Evolutionary conservation across 148 eudicot species (phyloP).

Genomic region (Fagopyrum tataricum): DNA sequence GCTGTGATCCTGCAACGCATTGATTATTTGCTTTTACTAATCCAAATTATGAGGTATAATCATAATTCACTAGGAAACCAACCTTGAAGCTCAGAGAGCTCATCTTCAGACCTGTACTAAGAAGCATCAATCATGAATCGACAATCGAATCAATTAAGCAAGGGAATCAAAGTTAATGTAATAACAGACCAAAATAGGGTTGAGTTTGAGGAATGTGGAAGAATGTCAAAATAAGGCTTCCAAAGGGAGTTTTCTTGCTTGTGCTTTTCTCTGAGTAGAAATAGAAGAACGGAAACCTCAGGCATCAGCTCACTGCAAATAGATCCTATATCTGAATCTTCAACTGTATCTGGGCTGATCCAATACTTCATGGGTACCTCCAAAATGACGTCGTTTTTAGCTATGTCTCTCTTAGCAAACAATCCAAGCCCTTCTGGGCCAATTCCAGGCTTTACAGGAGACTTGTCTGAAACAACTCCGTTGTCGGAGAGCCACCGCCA

Average conservation of each 20-base stretch:
- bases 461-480: constrained; percentile 50
- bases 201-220: constrained; percentile 71
- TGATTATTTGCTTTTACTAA: not conserved
- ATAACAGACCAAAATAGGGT: constrained; percentile 87
- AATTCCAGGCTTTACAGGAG: constrained; percentile 59
- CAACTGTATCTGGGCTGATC: constrained; percentile 71
- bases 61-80: not conserved
- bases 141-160: not conserved
- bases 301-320: constrained; percentile 78
- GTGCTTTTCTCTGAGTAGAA: constrained; percentile 64
- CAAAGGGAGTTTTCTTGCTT: constrained; percentile 42
- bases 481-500: constrained; percentile 79
- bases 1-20: constrained; percentile 68
- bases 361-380: constrained; percentile 81
- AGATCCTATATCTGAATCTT: constrained; percentile 63
- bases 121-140: constrained; percentile 21
- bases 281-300: constrained; percentile 80
- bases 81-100: constrained; percentile 92
- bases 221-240: constrained; percentile 56
- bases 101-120: constrained; percentile 99
- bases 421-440: constrained; percentile 79
- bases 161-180: constrained; percentile 5
- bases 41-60: not conserved
- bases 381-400: constrained; percentile 74
- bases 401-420: constrained; percentile 62